Conservation (phyloP, 2,329 filamentous ascomycete genomes). For the Reticulascus tulasneorum region DNA sequence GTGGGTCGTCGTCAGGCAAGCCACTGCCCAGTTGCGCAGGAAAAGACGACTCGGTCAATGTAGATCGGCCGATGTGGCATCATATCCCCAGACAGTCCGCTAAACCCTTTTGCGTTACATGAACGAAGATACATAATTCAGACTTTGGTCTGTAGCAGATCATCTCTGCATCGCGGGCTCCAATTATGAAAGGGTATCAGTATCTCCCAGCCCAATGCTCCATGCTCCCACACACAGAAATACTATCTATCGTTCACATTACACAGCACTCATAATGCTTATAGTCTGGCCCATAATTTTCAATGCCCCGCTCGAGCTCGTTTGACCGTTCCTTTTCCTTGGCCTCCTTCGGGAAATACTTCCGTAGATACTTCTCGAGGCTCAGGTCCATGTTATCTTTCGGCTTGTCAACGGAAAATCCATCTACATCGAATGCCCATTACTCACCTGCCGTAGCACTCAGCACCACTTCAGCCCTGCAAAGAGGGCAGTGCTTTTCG, state of each 20-base stretch:
- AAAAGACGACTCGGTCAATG: too few species aligned
- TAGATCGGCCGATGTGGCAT: too few species aligned
- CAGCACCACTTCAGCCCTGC: slow-evolving; percentile 67
- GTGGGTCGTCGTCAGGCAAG: too few species aligned
- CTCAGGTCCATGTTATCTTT: slow-evolving; percentile 66
- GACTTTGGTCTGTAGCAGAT: too few species aligned
- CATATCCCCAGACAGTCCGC: too few species aligned
- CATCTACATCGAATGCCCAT: not conserved
- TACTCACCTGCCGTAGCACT: slow-evolving; percentile 60
- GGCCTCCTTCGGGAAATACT: slow-evolving; percentile 70
- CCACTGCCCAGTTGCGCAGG: too few species aligned
- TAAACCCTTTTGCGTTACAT: too few species aligned
- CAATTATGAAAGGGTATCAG: slow-evolving; percentile 3
- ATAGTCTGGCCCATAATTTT: slow-evolving; percentile 66
- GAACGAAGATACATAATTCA: too few species aligned
- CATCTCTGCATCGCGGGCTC: too few species aligned
- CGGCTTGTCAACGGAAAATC: not conserved
- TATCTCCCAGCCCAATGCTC: not conserved
- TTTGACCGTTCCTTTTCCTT: slow-evolving; percentile 67
- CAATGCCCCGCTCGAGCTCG: slow-evolving; percentile 69
- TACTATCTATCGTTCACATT: slow-evolving; percentile 51
- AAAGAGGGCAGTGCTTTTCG: slow-evolving; percentile 70
- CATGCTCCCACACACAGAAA: too few species aligned
- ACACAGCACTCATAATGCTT: slow-evolving; percentile 54
- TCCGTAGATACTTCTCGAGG: slow-evolving; percentile 65